A percentile compares a stretch with the other conserved stretches of the same genome.
Conservation (phyloP, 495 filamentous ascomycete genomes). For the Trichoderma virens region DNA sequence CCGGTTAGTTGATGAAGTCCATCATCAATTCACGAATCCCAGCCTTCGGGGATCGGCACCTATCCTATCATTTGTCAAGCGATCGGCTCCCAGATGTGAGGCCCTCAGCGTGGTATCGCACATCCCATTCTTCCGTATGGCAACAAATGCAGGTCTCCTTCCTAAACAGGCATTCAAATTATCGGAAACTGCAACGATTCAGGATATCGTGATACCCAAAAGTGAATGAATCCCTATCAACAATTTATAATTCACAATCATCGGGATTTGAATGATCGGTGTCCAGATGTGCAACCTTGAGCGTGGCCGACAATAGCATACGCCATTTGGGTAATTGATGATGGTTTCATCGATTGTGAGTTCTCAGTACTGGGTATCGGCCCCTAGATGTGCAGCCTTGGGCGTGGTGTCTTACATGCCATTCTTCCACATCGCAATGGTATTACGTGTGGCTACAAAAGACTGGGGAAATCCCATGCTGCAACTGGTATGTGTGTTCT, state of each 20-base stretch:
- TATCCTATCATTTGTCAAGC: not conserved
- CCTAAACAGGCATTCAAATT: no score
- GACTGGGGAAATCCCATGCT: not conserved
- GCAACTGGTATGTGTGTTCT: not conserved
- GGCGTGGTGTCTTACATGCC: not conserved
- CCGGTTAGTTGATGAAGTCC: not conserved
- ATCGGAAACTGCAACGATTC: no score
- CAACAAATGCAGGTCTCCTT: not conserved
- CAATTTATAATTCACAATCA: no score
- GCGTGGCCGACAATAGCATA: no score
- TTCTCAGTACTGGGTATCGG: not conserved
- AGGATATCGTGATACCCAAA: no score
- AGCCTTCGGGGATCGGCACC: not conserved
- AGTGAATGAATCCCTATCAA: no score
- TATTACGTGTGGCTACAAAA: not conserved
- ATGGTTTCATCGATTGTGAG: no score
- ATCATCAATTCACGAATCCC: not conserved
- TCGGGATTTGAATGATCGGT: no score
- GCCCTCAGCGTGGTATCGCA: not conserved
- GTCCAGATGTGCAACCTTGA: no score
- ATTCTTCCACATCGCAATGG: not conserved
- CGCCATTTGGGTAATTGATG: no score
- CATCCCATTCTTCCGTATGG: not conserved
- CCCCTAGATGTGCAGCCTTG: not conserved
- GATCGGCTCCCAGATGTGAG: not conserved